Base-by-base conservation (phyloP, 2,329 filamentous ascomycete species). In the Rhynchosporium graminicola region DNA sequence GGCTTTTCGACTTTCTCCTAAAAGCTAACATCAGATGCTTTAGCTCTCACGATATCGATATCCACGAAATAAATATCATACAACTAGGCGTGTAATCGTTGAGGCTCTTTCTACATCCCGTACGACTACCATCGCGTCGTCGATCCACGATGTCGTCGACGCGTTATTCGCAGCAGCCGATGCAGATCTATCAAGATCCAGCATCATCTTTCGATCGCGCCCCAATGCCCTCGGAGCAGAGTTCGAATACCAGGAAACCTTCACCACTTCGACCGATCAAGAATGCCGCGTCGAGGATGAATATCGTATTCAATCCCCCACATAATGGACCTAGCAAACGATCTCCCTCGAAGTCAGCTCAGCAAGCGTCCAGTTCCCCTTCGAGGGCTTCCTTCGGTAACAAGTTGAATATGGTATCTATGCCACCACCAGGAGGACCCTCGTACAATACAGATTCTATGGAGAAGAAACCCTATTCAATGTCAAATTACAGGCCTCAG, bases 321-420 rank as follows among this genome's bases (percentile, higher is more conserved):
- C 75, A 79, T 59, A 71, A 64, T 76, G 80, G 63, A 74, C 79
- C 70, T 77, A 70, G 82, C 71, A 82, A 80, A 72, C 82, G 82
- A 62, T 96, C 91, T 60, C 91, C 90, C 10, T 83, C 83, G 71
- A 96, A 95, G 77, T 77, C 82, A 40, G 76, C 77, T 60, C 79
- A 80, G 68, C 79, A 79, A 69, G 77, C 78, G 47, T 83, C 80
- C 61, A 83, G 83, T 65, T 86, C 87, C 52, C 87, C 82, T 45
- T 81, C 81, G 66, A 83, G 82, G 70, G 84, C 83, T 66, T 82
- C 87, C n/a, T 82, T 80, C 70, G 81, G 80, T 75, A 86, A 80
- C 72, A 85, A 84, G 71, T 79, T 95, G 66, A 87, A 89, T 73
- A 82, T 86, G 69, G 80, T 90, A 64, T 79, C 83, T 47, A 87